Evolutionary conservation across 306 rosid species (phyloP), one percentile per base, ranked within the genome.

Genomic region (Sechiopsis laciniata): DNA sequence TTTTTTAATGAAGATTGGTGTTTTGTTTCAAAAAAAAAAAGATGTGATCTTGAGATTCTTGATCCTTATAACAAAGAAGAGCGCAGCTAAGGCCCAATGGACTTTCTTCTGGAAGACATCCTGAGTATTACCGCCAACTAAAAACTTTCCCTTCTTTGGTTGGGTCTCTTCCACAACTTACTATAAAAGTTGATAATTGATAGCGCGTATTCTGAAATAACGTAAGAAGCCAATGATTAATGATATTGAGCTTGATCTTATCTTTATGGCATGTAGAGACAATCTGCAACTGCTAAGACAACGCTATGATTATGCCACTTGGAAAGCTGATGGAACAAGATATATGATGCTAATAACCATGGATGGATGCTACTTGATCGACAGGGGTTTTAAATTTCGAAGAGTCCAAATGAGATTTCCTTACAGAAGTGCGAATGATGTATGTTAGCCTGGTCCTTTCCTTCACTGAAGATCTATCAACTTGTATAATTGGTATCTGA

Each of bases 271-370:
- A 22, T 86, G 71, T 88, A 92, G 98, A 86, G 96, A 88, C 2
- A 92, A 92, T 80, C 82, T 92, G 71, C 96, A 89, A 81, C 83
- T 92, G 78, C 82, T 92, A 81, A 82, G 94, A 78, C 98, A 92
- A 72, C 98, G 96, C 29, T 92, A 90, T 79, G 90, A 92, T 78
- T 92, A 92, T 85, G 98, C 98, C 73, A 92, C 98, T 14, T 92
- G 98, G 98, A 92, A 92, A 88, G 98, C 98, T 81, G 96, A 92
- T 77, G 98, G 98, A 79, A 92, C 98, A 26, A 84, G 98, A 79
- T 92, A 92, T 80, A 92, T 92, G 98, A 90, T 92, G 98, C 85
- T 90, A 74, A 88, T 90, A 77, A 92, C 89, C 22, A 60, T 85
- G 85, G 98, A 92, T 81, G 98, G 98, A 32, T 92, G 98, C 81